A percentile compares a stretch with the other conserved stretches of the same genome.
Evolutionary conservation across 768 basidiomycete genomes (phyloP).

Genomic region (Tylopilus balloui): DNA sequence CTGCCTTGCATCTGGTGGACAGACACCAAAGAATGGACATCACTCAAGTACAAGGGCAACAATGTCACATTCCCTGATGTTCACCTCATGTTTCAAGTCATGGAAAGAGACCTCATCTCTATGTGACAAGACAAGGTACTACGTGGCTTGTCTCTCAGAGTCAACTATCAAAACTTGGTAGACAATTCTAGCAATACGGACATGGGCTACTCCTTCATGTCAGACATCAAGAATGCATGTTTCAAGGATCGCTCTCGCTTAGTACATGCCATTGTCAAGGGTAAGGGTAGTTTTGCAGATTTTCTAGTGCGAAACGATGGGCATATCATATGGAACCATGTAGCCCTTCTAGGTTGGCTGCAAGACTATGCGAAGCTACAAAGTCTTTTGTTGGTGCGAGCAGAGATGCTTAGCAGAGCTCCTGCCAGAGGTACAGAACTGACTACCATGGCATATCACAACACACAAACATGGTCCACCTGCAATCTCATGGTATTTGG

Average conservation of each 20-base stretch:
- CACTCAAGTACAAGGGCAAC: conserved; percentile 3
- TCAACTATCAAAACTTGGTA: conserved; percentile 8
- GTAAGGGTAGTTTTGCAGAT: neutral
- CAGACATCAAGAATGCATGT: neutral
- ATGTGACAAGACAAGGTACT: conserved; percentile 17
- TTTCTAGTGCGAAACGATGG: neutral
- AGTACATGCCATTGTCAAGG: accelerated
- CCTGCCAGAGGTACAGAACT: conserved; percentile 14
- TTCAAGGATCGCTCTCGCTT: neutral
- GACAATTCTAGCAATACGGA: conserved; percentile 20
- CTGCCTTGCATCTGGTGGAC: conserved; percentile 8
- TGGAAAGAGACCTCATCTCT: neutral
- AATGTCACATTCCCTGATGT: neutral
- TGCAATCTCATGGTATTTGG: neutral
- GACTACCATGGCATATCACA: neutral
- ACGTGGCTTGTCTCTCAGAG: neutral
- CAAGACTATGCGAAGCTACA: conserved; percentile 13
- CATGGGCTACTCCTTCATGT: conserved; percentile 1
- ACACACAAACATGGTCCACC: neutral
- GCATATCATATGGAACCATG: neutral
- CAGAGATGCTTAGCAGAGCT: conserved; percentile 13
- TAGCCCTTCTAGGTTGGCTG: neutral
- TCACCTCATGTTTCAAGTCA: neutral
- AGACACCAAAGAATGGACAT: neutral
- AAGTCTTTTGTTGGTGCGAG: neutral